phyloP scores from a whole-genome alignment of 1,284 basidiomycete species.

The Albatrellus sp. region DNA sequence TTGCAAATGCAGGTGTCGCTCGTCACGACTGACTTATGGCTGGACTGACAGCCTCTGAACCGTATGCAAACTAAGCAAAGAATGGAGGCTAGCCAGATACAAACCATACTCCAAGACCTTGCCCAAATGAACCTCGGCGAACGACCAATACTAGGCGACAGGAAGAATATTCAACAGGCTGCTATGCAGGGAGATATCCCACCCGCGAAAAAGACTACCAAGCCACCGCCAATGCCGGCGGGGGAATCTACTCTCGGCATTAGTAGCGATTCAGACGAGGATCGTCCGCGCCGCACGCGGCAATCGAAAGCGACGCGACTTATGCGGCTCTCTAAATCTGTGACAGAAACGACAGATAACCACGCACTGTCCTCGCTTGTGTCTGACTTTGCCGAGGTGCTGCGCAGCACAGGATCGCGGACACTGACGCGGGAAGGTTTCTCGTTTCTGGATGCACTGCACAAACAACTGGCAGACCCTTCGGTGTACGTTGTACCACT shows the following conservation, averaged over 20 bases:
- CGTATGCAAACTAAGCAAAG: slow-evolving; percentile 6
- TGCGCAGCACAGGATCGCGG: slow-evolving; percentile 50
- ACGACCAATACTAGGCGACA: slow-evolving; percentile 36
- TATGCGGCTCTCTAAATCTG: slow-evolving; percentile 28
- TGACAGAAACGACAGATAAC: slow-evolving; percentile 40
- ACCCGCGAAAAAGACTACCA: slow-evolving; percentile 1
- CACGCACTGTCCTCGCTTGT: slow-evolving; percentile 36
- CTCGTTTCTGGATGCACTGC: slow-evolving; percentile 50
- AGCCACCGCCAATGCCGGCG: slow-evolving; percentile 14
- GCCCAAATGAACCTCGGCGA: slow-evolving; percentile 40
- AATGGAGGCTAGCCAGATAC: slow-evolving; percentile 26
- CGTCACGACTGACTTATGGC: background rate
- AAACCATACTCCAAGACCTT: slow-evolving; percentile 42
- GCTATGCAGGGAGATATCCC: slow-evolving; percentile 17
- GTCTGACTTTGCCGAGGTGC: slow-evolving; percentile 40
- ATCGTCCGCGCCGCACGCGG: slow-evolving; percentile 15
- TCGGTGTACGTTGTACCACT: slow-evolving; percentile 42
- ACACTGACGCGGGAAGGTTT: slow-evolving; percentile 62
- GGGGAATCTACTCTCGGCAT: slow-evolving; percentile 33
- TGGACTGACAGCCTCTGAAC: background rate
- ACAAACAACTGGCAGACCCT: slow-evolving; percentile 57
- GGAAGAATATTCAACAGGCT: slow-evolving; percentile 24
- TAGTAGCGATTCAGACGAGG: slow-evolving; percentile 28
- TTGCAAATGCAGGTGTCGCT: background rate
- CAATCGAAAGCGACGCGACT: slow-evolving; percentile 42